Evolutionary conservation across 345 rosid genomes (phyloP).

Genomic region (Citrus medica): DNA sequence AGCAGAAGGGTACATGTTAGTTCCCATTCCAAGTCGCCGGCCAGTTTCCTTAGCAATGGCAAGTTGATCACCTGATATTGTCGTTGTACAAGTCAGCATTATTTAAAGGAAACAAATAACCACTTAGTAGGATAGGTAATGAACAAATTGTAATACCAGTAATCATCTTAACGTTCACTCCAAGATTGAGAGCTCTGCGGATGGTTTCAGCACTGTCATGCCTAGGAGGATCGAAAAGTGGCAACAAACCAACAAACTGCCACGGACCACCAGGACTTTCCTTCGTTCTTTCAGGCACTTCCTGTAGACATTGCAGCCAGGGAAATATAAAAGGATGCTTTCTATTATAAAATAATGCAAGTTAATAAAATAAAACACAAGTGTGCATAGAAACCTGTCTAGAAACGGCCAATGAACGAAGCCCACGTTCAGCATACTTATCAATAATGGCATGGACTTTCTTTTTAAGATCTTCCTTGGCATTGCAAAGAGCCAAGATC

Average conservation of each 20-base stretch:
- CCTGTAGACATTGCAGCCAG: conserved; percentile 28
- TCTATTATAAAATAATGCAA: neutral
- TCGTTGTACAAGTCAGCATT: neutral
- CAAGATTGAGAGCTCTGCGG: conserved; percentile 80
- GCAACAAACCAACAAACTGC: conserved; percentile 76
- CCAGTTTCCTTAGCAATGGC: conserved; percentile 97
- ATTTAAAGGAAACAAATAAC: neutral
- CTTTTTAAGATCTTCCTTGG: conserved; percentile 55
- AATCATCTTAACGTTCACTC: conserved; percentile 97
- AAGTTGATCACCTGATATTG: conserved; percentile 56
- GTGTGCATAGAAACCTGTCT: conserved; percentile 52
- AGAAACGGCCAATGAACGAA: conserved; percentile 72
- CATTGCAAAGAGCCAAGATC: conserved; percentile 60
- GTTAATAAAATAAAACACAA: neutral
- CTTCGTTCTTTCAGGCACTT: conserved; percentile 66
- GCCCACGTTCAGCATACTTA: conserved; percentile 78
- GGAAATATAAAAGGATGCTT: neutral
- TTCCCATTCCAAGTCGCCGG: conserved; percentile 92
- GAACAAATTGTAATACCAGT: conserved; percentile 45
- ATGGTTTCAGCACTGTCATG: conserved; percentile 99
- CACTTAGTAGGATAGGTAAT: neutral
- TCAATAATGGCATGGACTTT: conserved; percentile 58
- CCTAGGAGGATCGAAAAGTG: conserved; percentile 90
- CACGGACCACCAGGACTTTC: conserved; percentile 72
- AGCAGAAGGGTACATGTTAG: conserved; percentile 94